Conservation (phyloP, 2,329 filamentous ascomycete genomes). For the Beauveria brongniartii region DNA sequence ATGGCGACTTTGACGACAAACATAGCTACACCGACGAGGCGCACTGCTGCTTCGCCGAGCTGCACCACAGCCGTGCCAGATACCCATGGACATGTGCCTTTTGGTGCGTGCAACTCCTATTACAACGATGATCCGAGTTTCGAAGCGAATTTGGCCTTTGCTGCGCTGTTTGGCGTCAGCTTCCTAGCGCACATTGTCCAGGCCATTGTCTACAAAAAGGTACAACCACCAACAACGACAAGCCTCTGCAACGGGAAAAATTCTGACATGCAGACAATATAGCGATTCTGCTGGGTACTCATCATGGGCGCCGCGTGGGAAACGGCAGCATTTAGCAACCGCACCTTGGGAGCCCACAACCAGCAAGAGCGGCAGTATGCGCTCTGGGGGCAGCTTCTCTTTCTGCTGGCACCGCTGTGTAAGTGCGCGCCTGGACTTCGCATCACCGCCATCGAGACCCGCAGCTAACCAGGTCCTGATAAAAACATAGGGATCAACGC, state of each 20-base stretch:
- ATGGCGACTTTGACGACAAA: conserved; percentile 18
- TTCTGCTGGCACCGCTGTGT: conserved; percentile 35
- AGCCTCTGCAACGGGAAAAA: not conserved
- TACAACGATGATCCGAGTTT: conserved; percentile 27
- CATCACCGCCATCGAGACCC: not conserved
- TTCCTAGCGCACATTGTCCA: conserved; percentile 22
- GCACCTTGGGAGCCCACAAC: conserved; percentile 26
- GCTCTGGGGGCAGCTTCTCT: conserved; percentile 26
- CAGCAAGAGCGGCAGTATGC: conserved; percentile 28
- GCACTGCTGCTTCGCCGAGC: conserved; percentile 30
- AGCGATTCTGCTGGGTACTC: conserved; percentile 31
- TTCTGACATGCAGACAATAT: conserved; percentile 1
- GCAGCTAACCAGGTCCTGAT: not conserved
- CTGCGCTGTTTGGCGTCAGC: conserved; percentile 23
- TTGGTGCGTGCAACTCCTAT: conserved; percentile 24
- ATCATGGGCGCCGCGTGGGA: conserved; percentile 34
- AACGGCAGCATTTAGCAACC: conserved; percentile 28
- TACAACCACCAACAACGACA: not conserved
- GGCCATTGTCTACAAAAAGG: conserved; percentile 25
- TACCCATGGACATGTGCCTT: conserved; percentile 24
- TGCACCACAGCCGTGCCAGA: conserved; percentile 27
- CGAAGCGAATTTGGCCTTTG: conserved; percentile 25
- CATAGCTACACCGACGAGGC: conserved; percentile 22
- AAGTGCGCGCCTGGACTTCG: conserved; percentile 2
- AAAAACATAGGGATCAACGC: conserved; percentile 30